These are phyloP conservation scores for Phanerodontia chrysosporium DNA, from an alignment of 768 basidiomycete species.

Conservation along the genomic window DNA sequence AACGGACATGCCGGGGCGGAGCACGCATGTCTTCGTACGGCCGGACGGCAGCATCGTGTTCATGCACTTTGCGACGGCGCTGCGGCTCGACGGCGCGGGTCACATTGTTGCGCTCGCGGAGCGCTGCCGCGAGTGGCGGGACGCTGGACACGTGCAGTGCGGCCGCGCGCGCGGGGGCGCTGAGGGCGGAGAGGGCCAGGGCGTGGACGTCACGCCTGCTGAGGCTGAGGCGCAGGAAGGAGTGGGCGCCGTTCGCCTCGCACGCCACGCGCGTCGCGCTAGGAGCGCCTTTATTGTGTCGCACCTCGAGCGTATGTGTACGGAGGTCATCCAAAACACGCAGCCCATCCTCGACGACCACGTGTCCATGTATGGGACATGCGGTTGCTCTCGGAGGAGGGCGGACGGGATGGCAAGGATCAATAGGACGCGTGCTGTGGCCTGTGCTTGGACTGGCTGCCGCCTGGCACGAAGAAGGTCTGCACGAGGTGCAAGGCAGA, in stretches of 20 bases:
- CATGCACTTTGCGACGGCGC: conserved; percentile 40
- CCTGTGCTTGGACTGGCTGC: background rate
- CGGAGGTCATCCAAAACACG: background rate
- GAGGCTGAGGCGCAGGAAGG: conserved; percentile 27
- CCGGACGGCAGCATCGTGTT: conserved; percentile 25
- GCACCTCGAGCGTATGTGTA: conserved; percentile 38
- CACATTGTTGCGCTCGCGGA: conserved; percentile 48
- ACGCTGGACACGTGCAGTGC: conserved; percentile 46
- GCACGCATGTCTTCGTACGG: background rate
- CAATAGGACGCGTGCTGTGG: background rate
- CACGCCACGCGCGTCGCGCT: conserved; percentile 48
- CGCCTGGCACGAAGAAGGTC: background rate
- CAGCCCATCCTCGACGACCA: background rate
- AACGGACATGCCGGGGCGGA: background rate
- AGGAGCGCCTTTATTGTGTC: conserved; percentile 47
- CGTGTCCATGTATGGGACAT: background rate
- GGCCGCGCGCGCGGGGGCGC: conserved; percentile 45
- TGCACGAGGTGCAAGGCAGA: conserved; percentile 5
- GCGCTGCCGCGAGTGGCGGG: conserved; percentile 47
- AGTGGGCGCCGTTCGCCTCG: conserved; percentile 38
- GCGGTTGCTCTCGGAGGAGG: background rate
- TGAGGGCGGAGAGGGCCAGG: conserved; percentile 44
- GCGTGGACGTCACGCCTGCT: conserved; percentile 36
- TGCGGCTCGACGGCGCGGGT: conserved; percentile 44
- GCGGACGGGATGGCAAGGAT: background rate